These are phyloP conservation scores for Parathielavia appendiculata DNA, from an alignment of 495 filamentous ascomycete species.

Conservation along the genomic window DNA sequence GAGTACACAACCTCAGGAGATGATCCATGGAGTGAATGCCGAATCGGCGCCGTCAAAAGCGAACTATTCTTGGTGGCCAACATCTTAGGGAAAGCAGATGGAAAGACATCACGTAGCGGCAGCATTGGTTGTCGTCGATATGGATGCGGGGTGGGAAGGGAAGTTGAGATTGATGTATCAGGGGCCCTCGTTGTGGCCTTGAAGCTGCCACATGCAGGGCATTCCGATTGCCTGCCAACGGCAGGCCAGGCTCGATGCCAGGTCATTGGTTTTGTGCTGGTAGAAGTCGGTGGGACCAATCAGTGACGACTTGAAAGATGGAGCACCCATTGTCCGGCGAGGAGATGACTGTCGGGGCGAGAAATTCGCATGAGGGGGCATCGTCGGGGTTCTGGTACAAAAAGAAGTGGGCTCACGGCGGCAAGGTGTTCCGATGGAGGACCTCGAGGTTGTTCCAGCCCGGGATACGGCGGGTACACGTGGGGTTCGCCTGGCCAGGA, in stretches of 20 bases:
- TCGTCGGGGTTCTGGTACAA: constrained; percentile 39
- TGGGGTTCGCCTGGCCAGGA: constrained; percentile 5
- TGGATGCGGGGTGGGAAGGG: constrained; percentile 59
- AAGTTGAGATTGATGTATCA: constrained; percentile 63
- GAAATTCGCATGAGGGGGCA: constrained; percentile 32
- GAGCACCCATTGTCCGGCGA: constrained; percentile 58
- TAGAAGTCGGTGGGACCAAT: constrained; percentile 43
- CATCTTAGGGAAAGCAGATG: constrained; percentile 33
- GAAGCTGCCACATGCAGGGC: constrained; percentile 68
- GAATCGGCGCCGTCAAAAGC: constrained; percentile 69
- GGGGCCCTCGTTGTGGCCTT: constrained; percentile 57
- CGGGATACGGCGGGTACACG: constrained; percentile 29
- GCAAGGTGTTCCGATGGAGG: constrained; percentile 58
- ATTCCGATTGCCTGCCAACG: constrained; percentile 40
- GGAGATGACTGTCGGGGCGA: constrained; percentile 37
- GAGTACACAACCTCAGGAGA: constrained; percentile 60
- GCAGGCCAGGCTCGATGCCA: constrained; percentile 42
- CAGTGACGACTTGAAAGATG: constrained; percentile 47
- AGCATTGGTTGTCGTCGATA: constrained; percentile 59
- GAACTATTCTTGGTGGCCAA: constrained; percentile 44
- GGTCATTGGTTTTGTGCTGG: constrained; percentile 25
- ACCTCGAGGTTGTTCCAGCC: constrained; percentile 59
- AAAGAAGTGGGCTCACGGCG: constrained; percentile 57
- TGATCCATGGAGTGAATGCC: constrained; percentile 63
- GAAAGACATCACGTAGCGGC: constrained; percentile 56